These are phyloP conservation scores for Calonectria hongkongensis DNA, from an alignment of 2,329 filamentous ascomycete species.

Conservation along the genomic window DNA sequence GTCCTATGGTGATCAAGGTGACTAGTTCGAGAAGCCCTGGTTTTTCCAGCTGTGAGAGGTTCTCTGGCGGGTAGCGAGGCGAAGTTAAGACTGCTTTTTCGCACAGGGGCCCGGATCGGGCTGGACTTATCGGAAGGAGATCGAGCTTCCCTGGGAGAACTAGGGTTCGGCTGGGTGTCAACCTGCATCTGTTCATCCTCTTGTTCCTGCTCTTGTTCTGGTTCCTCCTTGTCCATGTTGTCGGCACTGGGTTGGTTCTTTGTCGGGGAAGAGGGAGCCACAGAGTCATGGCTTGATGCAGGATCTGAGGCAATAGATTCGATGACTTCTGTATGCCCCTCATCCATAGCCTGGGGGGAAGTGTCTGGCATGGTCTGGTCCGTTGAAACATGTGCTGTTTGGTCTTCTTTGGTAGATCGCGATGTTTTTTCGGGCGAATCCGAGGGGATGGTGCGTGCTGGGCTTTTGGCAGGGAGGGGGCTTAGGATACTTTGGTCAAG, in stretches of 20 bases:
- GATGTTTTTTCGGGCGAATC: constrained; percentile 63
- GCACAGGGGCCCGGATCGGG: constrained; percentile 83
- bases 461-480: constrained; percentile 46
- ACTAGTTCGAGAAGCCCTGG: constrained; percentile 84
- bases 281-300: constrained; percentile 16
- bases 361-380: constrained; percentile 23
- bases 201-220: neutral
- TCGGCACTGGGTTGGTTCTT: constrained; percentile 21
- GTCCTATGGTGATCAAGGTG: constrained; percentile 83
- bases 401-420: constrained; percentile 67
- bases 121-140: constrained; percentile 83
- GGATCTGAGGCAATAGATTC: constrained; percentile 19
- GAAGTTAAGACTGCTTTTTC: constrained; percentile 97
- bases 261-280: constrained; percentile 19
- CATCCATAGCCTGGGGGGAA: constrained; percentile 34
- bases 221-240: neutral
- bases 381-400: constrained; percentile 55
- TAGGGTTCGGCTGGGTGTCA: constrained; percentile 39
- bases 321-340: constrained; percentile 21
- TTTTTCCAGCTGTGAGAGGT: constrained; percentile 87
- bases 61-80: constrained; percentile 94
- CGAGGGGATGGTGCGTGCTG: constrained; percentile 53
- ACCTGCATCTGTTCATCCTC: constrained; percentile 36
- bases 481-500: constrained; percentile 47
- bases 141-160: constrained; percentile 66